These are phyloP conservation scores for Colletotrichum sp. DNA, from an alignment of 2,329 filamentous ascomycete genomes.

Conservation along the genomic window DNA sequence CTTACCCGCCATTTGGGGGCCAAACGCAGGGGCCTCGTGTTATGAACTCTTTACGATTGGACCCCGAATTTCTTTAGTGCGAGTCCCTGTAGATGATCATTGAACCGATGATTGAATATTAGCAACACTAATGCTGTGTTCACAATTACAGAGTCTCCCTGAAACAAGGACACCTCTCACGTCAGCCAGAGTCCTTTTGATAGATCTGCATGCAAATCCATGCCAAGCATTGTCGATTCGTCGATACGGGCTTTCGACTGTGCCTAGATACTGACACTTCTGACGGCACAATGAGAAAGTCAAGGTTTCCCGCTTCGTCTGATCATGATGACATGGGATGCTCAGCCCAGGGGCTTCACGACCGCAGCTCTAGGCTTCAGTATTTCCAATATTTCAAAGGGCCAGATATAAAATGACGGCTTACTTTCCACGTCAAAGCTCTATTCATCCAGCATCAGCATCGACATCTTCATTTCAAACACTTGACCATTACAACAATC, in stretches of 20 bases:
- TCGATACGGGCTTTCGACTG: neutral
- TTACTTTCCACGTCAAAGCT: rapidly evolving
- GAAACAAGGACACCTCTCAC: neutral
- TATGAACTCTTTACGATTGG: rapidly evolving
- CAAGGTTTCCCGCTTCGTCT: neutral
- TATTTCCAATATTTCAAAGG: neutral
- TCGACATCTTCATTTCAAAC: neutral
- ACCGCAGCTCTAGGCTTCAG: neutral
- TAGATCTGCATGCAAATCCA: neutral
- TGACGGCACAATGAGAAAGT: neutral
- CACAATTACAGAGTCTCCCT: neutral
- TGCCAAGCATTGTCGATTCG: neutral
- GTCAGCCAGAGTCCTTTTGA: neutral
- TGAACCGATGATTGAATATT: rapidly evolving
- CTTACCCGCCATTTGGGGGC: neutral
- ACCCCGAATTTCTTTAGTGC: neutral
- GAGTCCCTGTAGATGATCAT: neutral
- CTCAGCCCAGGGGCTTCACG: neutral
- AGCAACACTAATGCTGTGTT: rapidly evolving
- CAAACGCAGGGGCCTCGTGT: neutral
- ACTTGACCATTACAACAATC: too few relatives aligned
- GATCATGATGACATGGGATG: neutral
- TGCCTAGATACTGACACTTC: too few relatives aligned
- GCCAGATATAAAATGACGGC: neutral
- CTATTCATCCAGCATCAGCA: neutral